Conservation (phyloP, 768 basidiomycete genomes). For the Asterophora lycoperdoides region DNA sequence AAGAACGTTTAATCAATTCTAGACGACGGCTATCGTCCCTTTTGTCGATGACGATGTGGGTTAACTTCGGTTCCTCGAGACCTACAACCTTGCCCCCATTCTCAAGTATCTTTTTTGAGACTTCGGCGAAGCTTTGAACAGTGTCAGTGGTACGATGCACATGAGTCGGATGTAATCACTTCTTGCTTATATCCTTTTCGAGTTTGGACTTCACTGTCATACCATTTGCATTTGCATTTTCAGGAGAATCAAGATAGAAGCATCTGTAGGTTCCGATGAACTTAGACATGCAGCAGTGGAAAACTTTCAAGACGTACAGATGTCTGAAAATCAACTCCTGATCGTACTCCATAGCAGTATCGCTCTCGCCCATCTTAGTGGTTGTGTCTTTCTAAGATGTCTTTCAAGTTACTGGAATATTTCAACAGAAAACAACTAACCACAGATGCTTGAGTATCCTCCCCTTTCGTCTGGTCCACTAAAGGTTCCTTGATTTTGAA, state of each 20-base stretch:
- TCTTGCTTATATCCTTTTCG: slow-evolving; percentile 46
- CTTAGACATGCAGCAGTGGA: not conserved
- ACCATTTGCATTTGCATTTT: slow-evolving; percentile 63
- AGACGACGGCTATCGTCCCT: slow-evolving; percentile 71
- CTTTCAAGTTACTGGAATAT: too few relatives aligned
- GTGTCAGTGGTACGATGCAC: slow-evolving; percentile 4
- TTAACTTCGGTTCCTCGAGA: slow-evolving; percentile 73
- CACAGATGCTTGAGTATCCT: slow-evolving; percentile 3
- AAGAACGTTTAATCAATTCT: slow-evolving; percentile 66
- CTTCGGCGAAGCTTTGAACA: slow-evolving; percentile 47
- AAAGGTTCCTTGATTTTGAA: slow-evolving; percentile 27
- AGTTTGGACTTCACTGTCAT: slow-evolving; percentile 54
- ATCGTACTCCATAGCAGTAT: slow-evolving; percentile 73
- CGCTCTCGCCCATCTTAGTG: slow-evolving; percentile 68
- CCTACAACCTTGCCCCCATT: slow-evolving; percentile 73
- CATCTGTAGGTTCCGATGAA: slow-evolving; percentile 40
- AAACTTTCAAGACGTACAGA: slow-evolving; percentile 45
- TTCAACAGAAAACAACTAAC: slow-evolving; percentile 2
- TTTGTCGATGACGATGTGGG: slow-evolving; percentile 83
- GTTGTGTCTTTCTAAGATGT: not conserved
- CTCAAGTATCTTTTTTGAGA: slow-evolving; percentile 48
- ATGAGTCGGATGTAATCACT: slow-evolving; percentile 34
- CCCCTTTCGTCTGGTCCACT: slow-evolving; percentile 4
- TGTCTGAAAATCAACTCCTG: slow-evolving; percentile 76
- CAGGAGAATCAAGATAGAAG: slow-evolving; percentile 85